These are phyloP conservation scores for Boletus vinaceobasis DNA, from an alignment of 768 basidiomycete species.

Conservation along the genomic window DNA sequence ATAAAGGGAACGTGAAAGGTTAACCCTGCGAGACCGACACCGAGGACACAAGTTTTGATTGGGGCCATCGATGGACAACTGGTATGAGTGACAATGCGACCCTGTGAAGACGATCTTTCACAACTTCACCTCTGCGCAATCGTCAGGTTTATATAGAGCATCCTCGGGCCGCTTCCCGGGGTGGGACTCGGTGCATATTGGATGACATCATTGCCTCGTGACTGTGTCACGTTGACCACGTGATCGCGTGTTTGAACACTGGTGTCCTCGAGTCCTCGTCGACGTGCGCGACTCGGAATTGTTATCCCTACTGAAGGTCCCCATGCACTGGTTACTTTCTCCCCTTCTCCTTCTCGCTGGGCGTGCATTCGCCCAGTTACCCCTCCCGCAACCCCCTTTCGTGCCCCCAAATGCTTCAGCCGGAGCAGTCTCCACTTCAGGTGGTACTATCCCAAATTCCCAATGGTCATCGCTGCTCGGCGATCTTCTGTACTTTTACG, in stretches of 20 bases:
- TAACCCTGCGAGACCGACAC: slow-evolving; percentile 71
- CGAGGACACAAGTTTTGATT: slow-evolving; percentile 69
- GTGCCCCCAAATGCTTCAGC: slow-evolving; percentile 56
- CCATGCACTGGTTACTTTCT: slow-evolving; percentile 22
- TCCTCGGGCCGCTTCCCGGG: background rate
- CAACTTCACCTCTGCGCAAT: background rate
- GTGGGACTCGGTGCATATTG: background rate
- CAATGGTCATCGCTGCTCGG: slow-evolving; percentile 86
- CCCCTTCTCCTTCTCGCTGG: slow-evolving; percentile 18
- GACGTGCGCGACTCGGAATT: background rate
- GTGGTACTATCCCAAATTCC: slow-evolving; percentile 50
- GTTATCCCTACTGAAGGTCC: background rate
- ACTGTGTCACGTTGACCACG: slow-evolving; percentile 11
- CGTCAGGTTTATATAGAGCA: background rate
- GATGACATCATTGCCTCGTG: slow-evolving; percentile 20
- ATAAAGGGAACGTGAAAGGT: slow-evolving; percentile 84
- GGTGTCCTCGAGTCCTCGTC: background rate
- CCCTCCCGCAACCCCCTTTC: slow-evolving; percentile 63
- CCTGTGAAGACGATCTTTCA: background rate
- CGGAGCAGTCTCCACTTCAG: slow-evolving; percentile 48
- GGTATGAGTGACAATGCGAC: background rate
- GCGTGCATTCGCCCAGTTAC: slow-evolving; percentile 49
- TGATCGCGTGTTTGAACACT: slow-evolving; percentile 20
- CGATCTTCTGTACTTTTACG: slow-evolving; percentile 83
- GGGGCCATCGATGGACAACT: slow-evolving; percentile 31